phyloP scores from a whole-genome alignment of 306 rosid genomes.

The Corylus americana region DNA sequence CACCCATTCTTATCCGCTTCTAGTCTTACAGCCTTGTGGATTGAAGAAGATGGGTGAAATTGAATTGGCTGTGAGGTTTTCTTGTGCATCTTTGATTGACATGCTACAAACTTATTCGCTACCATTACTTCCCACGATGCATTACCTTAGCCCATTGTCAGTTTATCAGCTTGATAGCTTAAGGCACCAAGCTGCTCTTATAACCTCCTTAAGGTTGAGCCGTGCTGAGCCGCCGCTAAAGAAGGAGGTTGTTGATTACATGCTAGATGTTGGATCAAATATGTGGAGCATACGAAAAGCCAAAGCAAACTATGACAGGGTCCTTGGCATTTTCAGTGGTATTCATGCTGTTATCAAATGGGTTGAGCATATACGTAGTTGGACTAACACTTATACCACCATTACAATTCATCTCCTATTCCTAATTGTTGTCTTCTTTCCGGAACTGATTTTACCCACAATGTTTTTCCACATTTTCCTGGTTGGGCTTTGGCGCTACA shows the following conservation, averaged over 20 bases:
- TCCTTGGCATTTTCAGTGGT: neutral
- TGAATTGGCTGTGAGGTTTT: neutral
- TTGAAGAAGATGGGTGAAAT: constrained; percentile 8
- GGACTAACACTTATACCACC: neutral
- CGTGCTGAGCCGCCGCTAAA: neutral
- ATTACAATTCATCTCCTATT: neutral
- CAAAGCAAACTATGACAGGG: neutral
- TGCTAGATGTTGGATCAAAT: constrained; percentile 1
- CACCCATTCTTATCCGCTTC: neutral
- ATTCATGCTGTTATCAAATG: neutral
- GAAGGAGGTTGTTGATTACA: constrained; percentile 4
- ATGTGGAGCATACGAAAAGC: constrained; percentile 2
- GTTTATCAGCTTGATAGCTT: neutral
- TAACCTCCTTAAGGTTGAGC: neutral
- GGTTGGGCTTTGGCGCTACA: neutral
- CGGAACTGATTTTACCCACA: neutral
- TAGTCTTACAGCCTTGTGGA: neutral
- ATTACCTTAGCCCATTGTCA: neutral
- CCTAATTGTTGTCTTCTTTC: neutral
- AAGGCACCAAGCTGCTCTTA: neutral
- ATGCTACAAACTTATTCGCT: neutral
- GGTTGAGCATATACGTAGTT: neutral
- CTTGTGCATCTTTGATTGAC: neutral
- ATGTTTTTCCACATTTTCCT: neutral
- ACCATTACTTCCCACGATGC: neutral